Evolutionary conservation across 2,329 filamentous ascomycete species (phyloP).

Genomic region (Metarhizium brunneum): DNA sequence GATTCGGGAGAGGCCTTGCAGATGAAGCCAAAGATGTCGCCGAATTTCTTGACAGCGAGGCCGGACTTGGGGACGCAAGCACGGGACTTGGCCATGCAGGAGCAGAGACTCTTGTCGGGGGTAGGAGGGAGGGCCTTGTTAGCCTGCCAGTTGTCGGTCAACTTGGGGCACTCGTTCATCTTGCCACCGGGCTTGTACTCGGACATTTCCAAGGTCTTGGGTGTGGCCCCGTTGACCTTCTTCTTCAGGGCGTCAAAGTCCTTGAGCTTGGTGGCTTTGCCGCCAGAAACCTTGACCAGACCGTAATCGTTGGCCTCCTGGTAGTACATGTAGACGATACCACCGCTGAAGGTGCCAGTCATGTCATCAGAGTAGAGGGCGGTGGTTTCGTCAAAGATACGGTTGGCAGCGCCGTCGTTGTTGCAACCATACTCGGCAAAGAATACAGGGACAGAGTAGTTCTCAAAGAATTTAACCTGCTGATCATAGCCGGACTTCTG

Average conservation of each 20-base stretch:
- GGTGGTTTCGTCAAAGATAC: conserved; percentile 76
- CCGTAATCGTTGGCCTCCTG: conserved; percentile 85
- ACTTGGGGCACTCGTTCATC: conserved; percentile 60
- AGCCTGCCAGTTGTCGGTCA: conserved; percentile 54
- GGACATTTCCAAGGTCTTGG: conserved; percentile 54
- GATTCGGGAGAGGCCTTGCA: conserved; percentile 48
- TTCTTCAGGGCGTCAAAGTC: conserved; percentile 68
- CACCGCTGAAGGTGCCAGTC: conserved; percentile 82
- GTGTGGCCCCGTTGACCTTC: conserved; percentile 58
- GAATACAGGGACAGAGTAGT: conserved; percentile 91
- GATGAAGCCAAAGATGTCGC: conserved; percentile 63
- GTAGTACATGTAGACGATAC: conserved; percentile 99
- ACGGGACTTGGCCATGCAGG: conserved; percentile 72
- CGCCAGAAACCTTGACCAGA: conserved; percentile 53
- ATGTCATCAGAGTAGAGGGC: conserved; percentile 75
- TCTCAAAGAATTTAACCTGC: conserved; percentile 76
- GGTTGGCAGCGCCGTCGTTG: conserved; percentile 48
- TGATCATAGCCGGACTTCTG: conserved; percentile 67
- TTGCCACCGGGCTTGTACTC: conserved; percentile 69
- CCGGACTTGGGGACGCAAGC: conserved; percentile 56
- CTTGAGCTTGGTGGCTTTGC: conserved; percentile 53
- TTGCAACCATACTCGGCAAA: conserved; percentile 99
- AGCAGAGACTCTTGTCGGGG: conserved; percentile 70
- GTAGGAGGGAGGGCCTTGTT: conserved; percentile 65
- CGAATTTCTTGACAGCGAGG: conserved; percentile 50